Conservation (phyloP, 805 yeast genomes). For the Kodamaea hsintzibuensis region DNA sequence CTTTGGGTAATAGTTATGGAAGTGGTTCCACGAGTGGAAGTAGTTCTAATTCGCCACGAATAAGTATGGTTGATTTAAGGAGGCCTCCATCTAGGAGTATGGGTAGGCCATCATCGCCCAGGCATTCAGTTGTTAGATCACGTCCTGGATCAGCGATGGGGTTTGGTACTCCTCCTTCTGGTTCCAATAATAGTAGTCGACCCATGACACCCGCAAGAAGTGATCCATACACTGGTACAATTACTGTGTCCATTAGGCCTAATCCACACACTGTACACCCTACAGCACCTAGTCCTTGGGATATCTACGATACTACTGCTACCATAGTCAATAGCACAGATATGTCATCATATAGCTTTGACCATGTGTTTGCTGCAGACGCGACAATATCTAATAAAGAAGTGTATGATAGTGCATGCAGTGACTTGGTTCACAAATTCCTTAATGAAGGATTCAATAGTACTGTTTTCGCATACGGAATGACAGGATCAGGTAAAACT, state of each 20-base stretch:
- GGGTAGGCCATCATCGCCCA: constrained; percentile 33
- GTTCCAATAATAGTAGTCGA: constrained; percentile 20
- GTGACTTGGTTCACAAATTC: constrained; percentile 53
- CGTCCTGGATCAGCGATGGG: constrained; percentile 40
- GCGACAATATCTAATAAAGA: constrained; percentile 47
- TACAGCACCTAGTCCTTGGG: constrained; percentile 43
- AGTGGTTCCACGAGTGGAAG: background rate
- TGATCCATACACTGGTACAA: constrained; percentile 65
- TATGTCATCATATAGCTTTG: constrained; percentile 67
- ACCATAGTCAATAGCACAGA: constrained; percentile 52
- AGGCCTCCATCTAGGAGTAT: constrained; percentile 32
- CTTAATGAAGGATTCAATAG: constrained; percentile 75
- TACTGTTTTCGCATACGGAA: constrained; percentile 90
- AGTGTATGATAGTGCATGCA: constrained; percentile 61
- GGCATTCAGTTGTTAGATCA: constrained; percentile 19
- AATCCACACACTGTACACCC: constrained; percentile 54
- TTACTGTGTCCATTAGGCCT: constrained; percentile 76
- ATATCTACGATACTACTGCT: constrained; percentile 37
- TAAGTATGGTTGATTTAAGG: constrained; percentile 22
- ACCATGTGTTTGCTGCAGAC: constrained; percentile 69
- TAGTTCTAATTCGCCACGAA: constrained; percentile 9
- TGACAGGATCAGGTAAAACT: constrained; percentile 94
- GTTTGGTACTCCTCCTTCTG: constrained; percentile 14
- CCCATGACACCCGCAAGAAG: constrained; percentile 38
- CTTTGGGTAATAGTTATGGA: constrained; percentile 18